Base-by-base conservation (phyloP, 306 rosid genomes). In the Cucurbita pepo region DNA sequence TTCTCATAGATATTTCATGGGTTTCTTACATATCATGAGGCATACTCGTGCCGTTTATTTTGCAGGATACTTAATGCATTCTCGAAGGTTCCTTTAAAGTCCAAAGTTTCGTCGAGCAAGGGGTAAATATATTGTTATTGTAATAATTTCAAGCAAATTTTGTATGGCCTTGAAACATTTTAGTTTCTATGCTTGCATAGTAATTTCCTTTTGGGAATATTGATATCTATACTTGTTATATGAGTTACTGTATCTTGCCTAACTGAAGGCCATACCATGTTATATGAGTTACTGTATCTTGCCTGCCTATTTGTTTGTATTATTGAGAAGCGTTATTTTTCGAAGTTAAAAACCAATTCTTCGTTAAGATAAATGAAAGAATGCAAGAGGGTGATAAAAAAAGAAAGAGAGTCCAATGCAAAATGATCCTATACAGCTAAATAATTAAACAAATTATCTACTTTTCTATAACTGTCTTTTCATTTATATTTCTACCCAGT, bases 11-110 rank as follows among this genome's bases (percentile, higher is more conserved):
- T 25, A 13, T 25, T 67, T 34, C 21, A 48, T 21, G 38, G 53
- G 41, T 21, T 67, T 18, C 72, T 67, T 67, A 67, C 72, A 48
- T 48, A 16, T 4, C 53, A 1, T 47, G 38, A 67, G 41, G 11
- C 43, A 4, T 69, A 6, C 38, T 69, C 30, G 9, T 69, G 22
- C 37, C 18, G 25, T 69, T 48, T 34, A 50, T 61, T 79, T 81
- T 84, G 55, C 97, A 93, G 98, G 86, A 90, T 93, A 73, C 89
- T 93, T 57, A 81, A 78, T 77, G 91, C 91, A 15, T 86, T 84
- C 83, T 82, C 96, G 54, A 93, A 87, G 91, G 81, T 83, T 81
- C 88, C 91, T 78, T 77, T 88, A 56, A 83, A 79, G 82, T 78
- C 91, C 22, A 81, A 74, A 83, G 83, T 82, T 61, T 78, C 96